Conservation (phyloP, 495 filamentous ascomycete species). For the Ramalina peruviana region DNA sequence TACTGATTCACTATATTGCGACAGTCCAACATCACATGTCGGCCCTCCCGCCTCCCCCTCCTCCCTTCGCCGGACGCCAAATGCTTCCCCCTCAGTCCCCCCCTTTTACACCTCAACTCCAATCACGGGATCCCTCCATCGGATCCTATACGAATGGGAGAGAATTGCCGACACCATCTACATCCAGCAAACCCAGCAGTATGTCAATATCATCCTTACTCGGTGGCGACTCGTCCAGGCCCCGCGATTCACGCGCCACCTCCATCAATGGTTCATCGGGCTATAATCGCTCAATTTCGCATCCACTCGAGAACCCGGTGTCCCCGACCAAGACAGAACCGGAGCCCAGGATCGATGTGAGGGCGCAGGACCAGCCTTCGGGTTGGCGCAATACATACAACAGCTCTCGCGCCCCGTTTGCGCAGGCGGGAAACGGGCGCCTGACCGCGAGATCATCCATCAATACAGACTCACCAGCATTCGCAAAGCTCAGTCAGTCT, state of each 20-base stretch:
- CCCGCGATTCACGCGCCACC: constrained; percentile 39
- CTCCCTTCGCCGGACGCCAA: constrained; percentile 35
- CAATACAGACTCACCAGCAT: constrained; percentile 15
- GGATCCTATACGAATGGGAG: constrained; percentile 33
- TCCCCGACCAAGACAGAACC: no score
- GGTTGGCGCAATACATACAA: no score
- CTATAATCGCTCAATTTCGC: no score
- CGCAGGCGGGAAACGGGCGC: no score
- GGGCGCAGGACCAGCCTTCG: no score
- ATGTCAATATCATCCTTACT: constrained; percentile 98
- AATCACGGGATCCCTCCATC: constrained; percentile 23
- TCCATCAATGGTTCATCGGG: background rate
- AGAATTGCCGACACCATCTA: constrained; percentile 34
- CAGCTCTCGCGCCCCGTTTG: no score
- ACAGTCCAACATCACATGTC: background rate
- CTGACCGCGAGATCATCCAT: constrained; percentile 9
- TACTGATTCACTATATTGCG: background rate
- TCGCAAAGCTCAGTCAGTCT: constrained; percentile 23
- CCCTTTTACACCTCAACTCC: constrained; percentile 27
- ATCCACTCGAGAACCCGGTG: no score
- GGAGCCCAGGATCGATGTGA: no score
- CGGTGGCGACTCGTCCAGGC: constrained; percentile 45
- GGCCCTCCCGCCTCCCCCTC: constrained; percentile 23
- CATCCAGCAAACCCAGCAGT: constrained; percentile 48
- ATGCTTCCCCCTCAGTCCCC: constrained; percentile 50